Percentiles rank a stretch among this genome's conserved stretches.
Conservation (phyloP, 1,284 basidiomycete genomes). For the Gymnopus androsaceus region DNA sequence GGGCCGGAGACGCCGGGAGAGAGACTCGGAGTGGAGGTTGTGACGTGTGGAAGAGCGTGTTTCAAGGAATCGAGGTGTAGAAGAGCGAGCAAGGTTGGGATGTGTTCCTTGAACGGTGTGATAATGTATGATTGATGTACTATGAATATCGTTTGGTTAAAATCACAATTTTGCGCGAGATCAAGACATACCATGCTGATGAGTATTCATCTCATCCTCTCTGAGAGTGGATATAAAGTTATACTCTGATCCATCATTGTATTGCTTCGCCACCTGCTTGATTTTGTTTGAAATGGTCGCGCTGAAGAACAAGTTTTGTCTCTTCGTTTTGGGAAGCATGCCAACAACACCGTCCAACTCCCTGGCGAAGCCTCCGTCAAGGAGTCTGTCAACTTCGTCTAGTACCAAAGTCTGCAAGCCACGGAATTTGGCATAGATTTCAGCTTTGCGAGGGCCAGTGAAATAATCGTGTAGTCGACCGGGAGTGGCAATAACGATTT, state of each 20-base stretch:
- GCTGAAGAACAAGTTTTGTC: conserved; percentile 85
- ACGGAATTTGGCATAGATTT: conserved; percentile 34
- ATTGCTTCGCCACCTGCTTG: conserved; percentile 29
- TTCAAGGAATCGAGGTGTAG: conserved; percentile 34
- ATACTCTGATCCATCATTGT: conserved; percentile 41
- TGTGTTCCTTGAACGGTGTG: conserved; percentile 42
- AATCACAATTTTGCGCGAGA: background rate
- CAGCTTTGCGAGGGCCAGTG: conserved; percentile 35
- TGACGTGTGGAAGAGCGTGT: conserved; percentile 1
- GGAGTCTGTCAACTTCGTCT: conserved; percentile 89
- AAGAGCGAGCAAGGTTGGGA: conserved; percentile 43
- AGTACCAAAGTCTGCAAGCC: conserved; percentile 80
- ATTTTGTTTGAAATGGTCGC: conserved; percentile 54
- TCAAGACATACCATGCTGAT: conserved; percentile 55
- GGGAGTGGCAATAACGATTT: conserved; percentile 88
- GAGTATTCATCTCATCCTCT: conserved; percentile 64
- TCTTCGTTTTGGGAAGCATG: conserved; percentile 38
- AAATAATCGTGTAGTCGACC: conserved; percentile 86
- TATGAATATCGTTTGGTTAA: conserved; percentile 17
- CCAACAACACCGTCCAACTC: conserved; percentile 78
- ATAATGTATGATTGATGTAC: conserved; percentile 56
- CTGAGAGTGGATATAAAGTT: conserved; percentile 64
- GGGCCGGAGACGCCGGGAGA: conserved; percentile 27
- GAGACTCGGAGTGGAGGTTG: conserved; percentile 6
- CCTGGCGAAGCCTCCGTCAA: conserved; percentile 87